These are phyloP conservation scores for Termitomyces sp. DNA, from an alignment of 768 basidiomycete species.

Conservation along the genomic window DNA sequence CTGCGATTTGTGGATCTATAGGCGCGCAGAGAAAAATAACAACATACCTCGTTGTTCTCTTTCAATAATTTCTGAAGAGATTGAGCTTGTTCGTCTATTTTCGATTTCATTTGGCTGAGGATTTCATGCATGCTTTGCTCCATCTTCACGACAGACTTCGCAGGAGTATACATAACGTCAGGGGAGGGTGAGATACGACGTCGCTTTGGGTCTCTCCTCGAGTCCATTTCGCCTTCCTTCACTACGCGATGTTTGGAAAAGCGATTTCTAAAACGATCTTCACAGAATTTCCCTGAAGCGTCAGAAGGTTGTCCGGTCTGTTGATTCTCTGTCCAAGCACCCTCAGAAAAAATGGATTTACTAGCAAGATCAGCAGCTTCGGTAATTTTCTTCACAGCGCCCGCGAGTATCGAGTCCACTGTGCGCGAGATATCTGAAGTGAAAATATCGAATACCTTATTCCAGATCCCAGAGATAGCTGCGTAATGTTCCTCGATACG, in stretches of 20 bases:
- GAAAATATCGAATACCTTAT: constrained; percentile 36
- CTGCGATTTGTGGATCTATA: neutral
- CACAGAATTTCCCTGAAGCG: neutral
- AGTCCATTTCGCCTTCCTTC: constrained; percentile 3
- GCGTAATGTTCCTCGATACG: constrained; percentile 31
- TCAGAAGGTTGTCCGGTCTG: neutral
- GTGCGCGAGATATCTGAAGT: constrained; percentile 33
- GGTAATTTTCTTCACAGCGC: constrained; percentile 25
- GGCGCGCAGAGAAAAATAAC: neutral
- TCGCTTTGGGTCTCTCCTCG: constrained; percentile 19
- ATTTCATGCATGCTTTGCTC: constrained; percentile 18
- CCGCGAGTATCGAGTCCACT: constrained; percentile 27
- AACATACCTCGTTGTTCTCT: constrained; percentile 41
- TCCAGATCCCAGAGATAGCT: constrained; percentile 42
- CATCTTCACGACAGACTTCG: constrained; percentile 8
- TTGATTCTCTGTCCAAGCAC: neutral
- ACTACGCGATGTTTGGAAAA: neutral
- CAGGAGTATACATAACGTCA: constrained; percentile 10
- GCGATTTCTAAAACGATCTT: neutral
- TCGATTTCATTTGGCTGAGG: constrained; percentile 40
- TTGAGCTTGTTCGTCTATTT: constrained; percentile 43
- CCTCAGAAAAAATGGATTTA: neutral
- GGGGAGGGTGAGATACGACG: constrained; percentile 16
- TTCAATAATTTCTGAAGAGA: constrained; percentile 35
- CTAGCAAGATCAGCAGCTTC: constrained; percentile 12